Base-by-base conservation (phyloP, 1,284 basidiomycete species). In the Serendipita sp. region DNA sequence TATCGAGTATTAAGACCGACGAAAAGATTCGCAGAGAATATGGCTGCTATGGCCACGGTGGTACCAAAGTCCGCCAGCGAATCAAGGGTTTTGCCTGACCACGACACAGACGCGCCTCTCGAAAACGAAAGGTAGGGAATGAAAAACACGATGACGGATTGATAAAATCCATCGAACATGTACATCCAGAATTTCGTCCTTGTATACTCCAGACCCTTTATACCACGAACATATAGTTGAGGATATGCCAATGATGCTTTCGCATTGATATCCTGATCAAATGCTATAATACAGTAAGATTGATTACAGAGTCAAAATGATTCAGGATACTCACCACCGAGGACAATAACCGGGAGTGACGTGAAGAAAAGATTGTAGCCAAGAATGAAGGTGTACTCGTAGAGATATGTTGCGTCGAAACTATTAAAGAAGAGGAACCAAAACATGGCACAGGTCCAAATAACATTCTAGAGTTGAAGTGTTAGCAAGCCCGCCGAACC, bases 261-360 rank as follows among this genome's bases (percentile, higher is more conserved):
- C 29, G 92, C 88, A 71, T 94, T 93, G 70, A 96, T 80, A 72
- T 98, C 94, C 76, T 98, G 94, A 74, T 98, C 94, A 71, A 97
- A 95, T 17, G 92, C 90, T 88, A 65, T 4, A 22, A n/a, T 5
- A 13, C 53, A 41, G 2, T n/a, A 15, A 38, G 60, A 38, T 34
- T 8, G 42, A 15, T 45, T 17, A 60, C 69, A 29, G 70, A 64
- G 12, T 45, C 15, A n/a, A 41, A 26, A 32, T 29, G 30, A 55
- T 42, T 47, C 22, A 22, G 4, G 34, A 55, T 3, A 67, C 81
- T 65, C 69, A 89, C 88, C 87, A 73, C 95, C 95, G 64, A 97
- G 82, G 62, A 88, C 80, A 64, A 92, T 90, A 67, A 97, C 92
- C 26, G 93, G 93, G 22, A 97, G 75, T 0, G 93, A 95, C 2